Percentiles rank a stretch among this genome's conserved stretches.
phyloP scores from a whole-genome alignment of 192 early-diverging fungal species.

The Gaertneriomyces semiglobifer region DNA sequence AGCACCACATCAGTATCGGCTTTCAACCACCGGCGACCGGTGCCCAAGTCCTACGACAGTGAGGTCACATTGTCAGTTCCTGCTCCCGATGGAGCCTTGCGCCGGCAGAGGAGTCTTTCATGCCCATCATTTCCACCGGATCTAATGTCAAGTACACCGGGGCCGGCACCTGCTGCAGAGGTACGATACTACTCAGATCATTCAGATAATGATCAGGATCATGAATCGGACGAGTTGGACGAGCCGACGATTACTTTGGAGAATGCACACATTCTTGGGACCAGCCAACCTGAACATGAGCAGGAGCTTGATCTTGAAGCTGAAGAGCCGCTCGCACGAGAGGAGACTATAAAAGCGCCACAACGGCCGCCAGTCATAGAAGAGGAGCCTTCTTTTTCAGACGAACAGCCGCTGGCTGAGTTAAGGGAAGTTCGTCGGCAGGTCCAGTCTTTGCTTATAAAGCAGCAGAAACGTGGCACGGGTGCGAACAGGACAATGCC shows the following conservation, averaged over 20 bases:
- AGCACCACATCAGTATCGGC: no score
- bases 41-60: no score
- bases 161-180: no score
- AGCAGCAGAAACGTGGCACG: background rate
- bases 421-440: slow-evolving; percentile 10
- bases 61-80: no score
- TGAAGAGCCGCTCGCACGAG: background rate
- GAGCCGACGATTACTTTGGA: background rate
- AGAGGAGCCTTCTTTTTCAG: slow-evolving; percentile 13
- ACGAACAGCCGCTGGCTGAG: slow-evolving; percentile 9
- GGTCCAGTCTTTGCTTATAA: slow-evolving; percentile 1
- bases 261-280: background rate
- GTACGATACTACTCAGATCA: no score
- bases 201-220: no score
- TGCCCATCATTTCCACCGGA: no score
- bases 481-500: background rate
- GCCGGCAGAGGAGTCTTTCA: no score
- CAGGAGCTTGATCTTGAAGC: background rate
- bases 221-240: background rate
- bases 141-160: no score
- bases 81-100: no score
- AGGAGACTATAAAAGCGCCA: no score
- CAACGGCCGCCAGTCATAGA: background rate
- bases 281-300: background rate
- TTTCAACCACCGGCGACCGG: no score